These are phyloP conservation scores for Stropharia rugosoannulata DNA, from an alignment of 768 basidiomycete species.

Conservation along the genomic window DNA sequence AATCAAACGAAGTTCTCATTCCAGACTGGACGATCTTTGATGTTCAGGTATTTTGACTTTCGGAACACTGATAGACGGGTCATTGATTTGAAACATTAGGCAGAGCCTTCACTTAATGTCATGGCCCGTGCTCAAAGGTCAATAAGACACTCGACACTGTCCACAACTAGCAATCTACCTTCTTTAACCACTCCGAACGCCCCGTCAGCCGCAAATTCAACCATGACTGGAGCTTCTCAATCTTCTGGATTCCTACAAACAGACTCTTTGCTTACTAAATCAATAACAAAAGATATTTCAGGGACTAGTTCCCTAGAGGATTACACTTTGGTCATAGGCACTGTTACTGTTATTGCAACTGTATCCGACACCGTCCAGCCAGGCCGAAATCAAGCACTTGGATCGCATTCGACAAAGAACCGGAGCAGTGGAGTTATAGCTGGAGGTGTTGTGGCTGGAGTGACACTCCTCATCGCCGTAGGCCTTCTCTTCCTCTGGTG, in stretches of 20 bases:
- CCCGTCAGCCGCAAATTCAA: neutral
- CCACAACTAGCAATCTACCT: neutral
- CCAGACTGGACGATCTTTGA: neutral
- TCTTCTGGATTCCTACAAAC: too few relatives aligned
- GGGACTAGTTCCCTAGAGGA: too few relatives aligned
- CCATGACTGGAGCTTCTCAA: too few relatives aligned
- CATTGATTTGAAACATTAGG: neutral
- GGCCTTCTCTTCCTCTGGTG: constrained; percentile 20
- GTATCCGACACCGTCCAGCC: too few relatives aligned
- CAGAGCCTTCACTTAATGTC: neutral
- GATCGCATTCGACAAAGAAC: neutral
- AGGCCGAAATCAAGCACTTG: too few relatives aligned
- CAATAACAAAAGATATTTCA: too few relatives aligned
- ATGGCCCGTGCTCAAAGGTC: neutral
- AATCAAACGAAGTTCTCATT: neutral
- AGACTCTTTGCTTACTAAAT: too few relatives aligned
- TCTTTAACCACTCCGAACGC: neutral
- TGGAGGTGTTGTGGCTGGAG: constrained; percentile 45
- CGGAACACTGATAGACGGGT: neutral
- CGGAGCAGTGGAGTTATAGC: constrained; percentile 39
- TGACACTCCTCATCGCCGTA: constrained; percentile 31
- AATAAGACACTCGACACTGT: neutral
- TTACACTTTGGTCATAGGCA: too few relatives aligned
- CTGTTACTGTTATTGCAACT: too few relatives aligned
- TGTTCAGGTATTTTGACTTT: neutral